These are phyloP conservation scores for Didymella glomerata DNA, from an alignment of 2,329 filamentous ascomycete genomes.

Conservation along the genomic window DNA sequence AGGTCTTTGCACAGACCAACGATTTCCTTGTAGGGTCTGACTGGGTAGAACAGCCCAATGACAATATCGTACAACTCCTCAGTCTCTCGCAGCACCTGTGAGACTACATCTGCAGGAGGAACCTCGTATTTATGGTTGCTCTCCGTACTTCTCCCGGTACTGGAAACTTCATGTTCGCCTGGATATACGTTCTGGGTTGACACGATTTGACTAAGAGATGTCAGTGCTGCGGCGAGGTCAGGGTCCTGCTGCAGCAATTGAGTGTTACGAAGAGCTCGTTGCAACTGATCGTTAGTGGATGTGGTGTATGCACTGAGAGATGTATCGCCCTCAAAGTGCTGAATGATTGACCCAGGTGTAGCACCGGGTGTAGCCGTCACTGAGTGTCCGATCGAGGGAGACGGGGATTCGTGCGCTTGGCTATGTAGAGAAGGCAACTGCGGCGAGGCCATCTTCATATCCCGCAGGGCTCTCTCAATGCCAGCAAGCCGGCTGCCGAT, in stretches of 20 bases:
- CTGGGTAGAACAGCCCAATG: conserved; percentile 19
- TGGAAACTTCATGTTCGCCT: conserved; percentile 10
- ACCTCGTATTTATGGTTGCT: conserved; percentile 7
- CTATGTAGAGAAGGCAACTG: conserved; percentile 1
- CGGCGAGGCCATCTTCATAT: conserved; percentile 10
- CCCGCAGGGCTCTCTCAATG: conserved; percentile 42
- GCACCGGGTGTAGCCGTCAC: conserved; percentile 45
- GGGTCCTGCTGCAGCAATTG: conserved; percentile 18
- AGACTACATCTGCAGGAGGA: conserved; percentile 20
- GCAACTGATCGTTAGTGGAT: conserved; percentile 20
- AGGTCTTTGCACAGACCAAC: conserved; percentile 28
- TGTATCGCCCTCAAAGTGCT: conserved; percentile 23
- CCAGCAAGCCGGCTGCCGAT: conserved; percentile 37
- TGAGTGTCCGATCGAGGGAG: conserved; percentile 27
- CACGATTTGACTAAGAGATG: conserved; percentile 23
- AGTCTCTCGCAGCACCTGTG: conserved; percentile 18
- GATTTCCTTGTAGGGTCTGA: conserved; percentile 19
- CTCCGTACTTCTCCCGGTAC: neutral
- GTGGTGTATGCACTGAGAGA: conserved; percentile 20
- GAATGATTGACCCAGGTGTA: conserved; percentile 42
- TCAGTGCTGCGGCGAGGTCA: conserved; percentile 19
- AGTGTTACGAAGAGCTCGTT: conserved; percentile 16
- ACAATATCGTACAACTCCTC: conserved; percentile 17
- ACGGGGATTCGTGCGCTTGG: conserved; percentile 3
- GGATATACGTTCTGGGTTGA: conserved; percentile 16